These are phyloP conservation scores for Capronia americana DNA, from an alignment of 2,329 filamentous ascomycete genomes.

Conservation along the genomic window DNA sequence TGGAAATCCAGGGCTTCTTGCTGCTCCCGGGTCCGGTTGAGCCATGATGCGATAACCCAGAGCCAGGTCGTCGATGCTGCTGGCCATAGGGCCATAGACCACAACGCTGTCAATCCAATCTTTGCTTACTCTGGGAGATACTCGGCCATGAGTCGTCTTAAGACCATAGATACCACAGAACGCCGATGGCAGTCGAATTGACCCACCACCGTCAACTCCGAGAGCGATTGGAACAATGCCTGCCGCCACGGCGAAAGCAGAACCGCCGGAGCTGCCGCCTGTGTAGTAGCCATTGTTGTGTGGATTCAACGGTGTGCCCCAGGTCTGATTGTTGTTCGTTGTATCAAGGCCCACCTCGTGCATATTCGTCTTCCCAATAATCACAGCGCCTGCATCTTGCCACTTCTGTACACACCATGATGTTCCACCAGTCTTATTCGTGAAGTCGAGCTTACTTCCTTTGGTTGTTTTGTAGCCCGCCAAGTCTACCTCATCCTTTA, in stretches of 20 bases:
- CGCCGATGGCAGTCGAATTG: slow-evolving; percentile 72
- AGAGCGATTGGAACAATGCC: slow-evolving; percentile 77
- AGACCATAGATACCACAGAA: slow-evolving; percentile 84
- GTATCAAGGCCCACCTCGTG: slow-evolving; percentile 81
- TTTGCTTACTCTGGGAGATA: slow-evolving; percentile 64
- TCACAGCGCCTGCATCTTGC: slow-evolving; percentile 74
- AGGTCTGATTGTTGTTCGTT: slow-evolving; percentile 79
- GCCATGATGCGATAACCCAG: slow-evolving; percentile 83
- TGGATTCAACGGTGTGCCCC: slow-evolving; percentile 78
- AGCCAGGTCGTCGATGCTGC: slow-evolving; percentile 77
- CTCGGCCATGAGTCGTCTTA: slow-evolving; percentile 75
- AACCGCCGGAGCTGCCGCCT: slow-evolving; percentile 80
- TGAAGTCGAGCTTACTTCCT: slow-evolving; percentile 68
- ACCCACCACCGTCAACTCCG: slow-evolving; percentile 78
- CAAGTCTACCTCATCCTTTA: slow-evolving; percentile 81
- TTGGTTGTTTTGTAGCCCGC: slow-evolving; percentile 72
- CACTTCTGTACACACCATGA: slow-evolving; percentile 74
- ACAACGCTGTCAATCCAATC: slow-evolving; percentile 67
- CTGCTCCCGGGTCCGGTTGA: slow-evolving; percentile 66
- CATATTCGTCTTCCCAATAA: slow-evolving; percentile 79
- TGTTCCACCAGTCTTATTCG: slow-evolving; percentile 56
- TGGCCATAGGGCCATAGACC: slow-evolving; percentile 76
- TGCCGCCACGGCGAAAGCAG: slow-evolving; percentile 70
- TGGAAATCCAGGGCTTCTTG: slow-evolving; percentile 58
- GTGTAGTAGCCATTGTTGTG: slow-evolving; percentile 78